Percentiles rank a stretch among this genome's conserved stretches.
These are phyloP conservation scores for Pythium folliculosum DNA, from an alignment of 352 stramenopile species.

Conservation along the genomic window DNA sequence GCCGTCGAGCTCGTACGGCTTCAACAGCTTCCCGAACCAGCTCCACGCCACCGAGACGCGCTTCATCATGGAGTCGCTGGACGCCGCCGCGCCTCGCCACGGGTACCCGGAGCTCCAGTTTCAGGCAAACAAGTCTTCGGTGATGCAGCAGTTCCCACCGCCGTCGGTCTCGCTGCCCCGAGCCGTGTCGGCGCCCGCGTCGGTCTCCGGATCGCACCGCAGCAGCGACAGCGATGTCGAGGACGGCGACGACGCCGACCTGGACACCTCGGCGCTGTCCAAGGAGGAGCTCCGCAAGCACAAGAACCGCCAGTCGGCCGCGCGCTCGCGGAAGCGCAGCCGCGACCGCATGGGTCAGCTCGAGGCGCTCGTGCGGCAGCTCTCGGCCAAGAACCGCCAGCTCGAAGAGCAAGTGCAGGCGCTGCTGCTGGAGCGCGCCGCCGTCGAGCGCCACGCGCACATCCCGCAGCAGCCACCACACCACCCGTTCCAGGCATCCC, in stretches of 20 bases:
- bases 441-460: constrained; percentile 6
- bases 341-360: constrained; percentile 20
- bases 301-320: constrained; percentile 30
- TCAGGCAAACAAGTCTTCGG: neutral
- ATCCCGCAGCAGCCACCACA: neutral
- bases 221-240: constrained; percentile 11
- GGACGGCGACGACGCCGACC: constrained; percentile 1
- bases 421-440: constrained; percentile 2
- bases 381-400: constrained; percentile 16
- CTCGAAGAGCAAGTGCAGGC: constrained; percentile 10
- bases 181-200: neutral
- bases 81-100: neutral
- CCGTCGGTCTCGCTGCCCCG: neutral
- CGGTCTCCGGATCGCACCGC: neutral
- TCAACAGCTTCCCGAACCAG: neutral
- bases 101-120: neutral
- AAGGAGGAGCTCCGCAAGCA: constrained; percentile 26
- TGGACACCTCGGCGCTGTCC: constrained; percentile 4
- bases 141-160: neutral
- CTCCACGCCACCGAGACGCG: constrained; percentile 8
- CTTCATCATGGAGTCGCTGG: constrained; percentile 10
- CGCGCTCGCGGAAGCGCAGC: constrained; percentile 20
- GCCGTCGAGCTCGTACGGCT: neutral
- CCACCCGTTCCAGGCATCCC: neutral
- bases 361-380: constrained; percentile 17